Conservation (phyloP, 306 rosid species). For the Castanea mollissima region DNA sequence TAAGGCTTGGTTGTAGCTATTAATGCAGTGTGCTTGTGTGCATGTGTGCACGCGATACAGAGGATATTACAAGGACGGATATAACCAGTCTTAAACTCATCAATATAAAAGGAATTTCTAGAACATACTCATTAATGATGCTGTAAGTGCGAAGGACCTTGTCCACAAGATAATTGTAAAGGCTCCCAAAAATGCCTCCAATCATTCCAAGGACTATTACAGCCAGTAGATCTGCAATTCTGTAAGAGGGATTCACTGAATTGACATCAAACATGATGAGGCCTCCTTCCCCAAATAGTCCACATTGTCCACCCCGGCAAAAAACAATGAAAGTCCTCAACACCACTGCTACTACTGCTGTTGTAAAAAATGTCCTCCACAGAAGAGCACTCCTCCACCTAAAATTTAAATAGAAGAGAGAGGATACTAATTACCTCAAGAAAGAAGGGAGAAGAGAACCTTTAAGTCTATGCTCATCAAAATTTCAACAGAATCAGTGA, state of each 20-base stretch:
- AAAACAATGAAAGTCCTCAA: slow-evolving; percentile 50
- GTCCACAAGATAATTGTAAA: slow-evolving; percentile 67
- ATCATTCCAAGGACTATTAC: slow-evolving; percentile 58
- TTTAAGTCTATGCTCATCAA: background rate
- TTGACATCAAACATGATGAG: slow-evolving; percentile 66
- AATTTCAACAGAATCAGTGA: background rate
- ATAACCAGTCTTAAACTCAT: background rate
- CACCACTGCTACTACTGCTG: slow-evolving; percentile 80
- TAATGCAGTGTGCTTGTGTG: background rate
- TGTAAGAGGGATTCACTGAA: slow-evolving; percentile 45
- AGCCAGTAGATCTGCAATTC: slow-evolving; percentile 50
- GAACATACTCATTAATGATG: slow-evolving; percentile 65
- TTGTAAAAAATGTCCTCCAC: slow-evolving; percentile 81
- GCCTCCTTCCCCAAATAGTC: slow-evolving; percentile 85
- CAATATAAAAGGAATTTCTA: background rate
- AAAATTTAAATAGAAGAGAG: background rate
- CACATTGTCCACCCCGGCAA: slow-evolving; percentile 60
- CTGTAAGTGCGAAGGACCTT: slow-evolving; percentile 76
- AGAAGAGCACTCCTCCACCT: slow-evolving; percentile 92
- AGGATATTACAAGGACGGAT: background rate
- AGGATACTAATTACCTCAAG: background rate
- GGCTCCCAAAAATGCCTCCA: slow-evolving; percentile 78
- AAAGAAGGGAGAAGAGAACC: background rate
- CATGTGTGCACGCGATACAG: background rate
- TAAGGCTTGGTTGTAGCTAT: background rate